A percentile compares a stretch with the other conserved stretches of the same genome.
These are phyloP conservation scores for Candida krabiensis DNA, from an alignment of 805 yeast species.

Conservation along the genomic window DNA sequence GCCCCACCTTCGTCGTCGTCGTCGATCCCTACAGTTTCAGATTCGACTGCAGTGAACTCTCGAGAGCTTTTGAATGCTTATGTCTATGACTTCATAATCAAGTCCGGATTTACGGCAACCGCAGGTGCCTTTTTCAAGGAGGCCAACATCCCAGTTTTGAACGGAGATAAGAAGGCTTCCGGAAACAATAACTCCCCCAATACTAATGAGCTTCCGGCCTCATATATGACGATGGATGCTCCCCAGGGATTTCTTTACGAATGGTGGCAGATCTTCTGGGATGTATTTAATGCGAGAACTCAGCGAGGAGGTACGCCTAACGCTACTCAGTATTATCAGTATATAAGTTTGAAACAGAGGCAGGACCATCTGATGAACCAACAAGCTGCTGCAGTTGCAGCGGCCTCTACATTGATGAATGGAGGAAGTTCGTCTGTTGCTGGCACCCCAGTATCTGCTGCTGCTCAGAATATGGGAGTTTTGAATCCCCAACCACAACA, in stretches of 20 bases:
- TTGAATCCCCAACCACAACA: constrained; percentile 18
- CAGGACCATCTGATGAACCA: constrained; percentile 49
- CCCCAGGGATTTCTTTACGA: constrained; percentile 86
- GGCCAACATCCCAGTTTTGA: constrained; percentile 61
- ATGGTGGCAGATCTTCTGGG: constrained; percentile 98
- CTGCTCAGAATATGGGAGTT: constrained; percentile 18
- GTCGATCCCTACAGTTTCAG: constrained; percentile 32
- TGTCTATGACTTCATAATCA: constrained; percentile 80
- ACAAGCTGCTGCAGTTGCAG: constrained; percentile 23
- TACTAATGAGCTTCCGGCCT: constrained; percentile 43
- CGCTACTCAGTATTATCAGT: constrained; percentile 72
- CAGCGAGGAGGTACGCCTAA: constrained; percentile 59
- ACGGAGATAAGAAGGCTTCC: constrained; percentile 24
- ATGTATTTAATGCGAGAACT: constrained; percentile 79
- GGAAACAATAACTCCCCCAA: constrained; percentile 11
- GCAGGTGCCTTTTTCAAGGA: constrained; percentile 76
- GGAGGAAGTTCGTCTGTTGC: constrained; percentile 13
- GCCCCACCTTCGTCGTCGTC: constrained; percentile 14
- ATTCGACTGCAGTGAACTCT: constrained; percentile 50
- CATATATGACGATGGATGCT: constrained; percentile 67
- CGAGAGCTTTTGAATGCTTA: constrained; percentile 74
- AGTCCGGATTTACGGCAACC: constrained; percentile 67
- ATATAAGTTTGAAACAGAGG: constrained; percentile 56
- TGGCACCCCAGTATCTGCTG: constrained; percentile 16
- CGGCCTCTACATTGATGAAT: constrained; percentile 16